Evolutionary conservation across 2,329 filamentous ascomycete genomes (phyloP).

Genomic region (Apiospora malaysiana): DNA sequence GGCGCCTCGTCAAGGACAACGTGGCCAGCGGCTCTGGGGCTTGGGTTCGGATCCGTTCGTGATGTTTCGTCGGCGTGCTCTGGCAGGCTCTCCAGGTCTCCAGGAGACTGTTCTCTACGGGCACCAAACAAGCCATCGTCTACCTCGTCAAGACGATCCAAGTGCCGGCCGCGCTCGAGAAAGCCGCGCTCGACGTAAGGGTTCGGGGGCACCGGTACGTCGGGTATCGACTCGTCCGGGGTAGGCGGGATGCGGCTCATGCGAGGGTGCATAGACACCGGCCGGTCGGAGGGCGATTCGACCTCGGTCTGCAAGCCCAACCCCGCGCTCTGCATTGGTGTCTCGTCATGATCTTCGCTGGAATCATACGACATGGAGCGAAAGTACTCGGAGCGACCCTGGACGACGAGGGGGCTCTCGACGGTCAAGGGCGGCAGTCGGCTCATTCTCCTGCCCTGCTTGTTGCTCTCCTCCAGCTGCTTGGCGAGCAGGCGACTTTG

Average conservation of each 20-base stretch:
- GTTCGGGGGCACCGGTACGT: conserved; percentile 49
- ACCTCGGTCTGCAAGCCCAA: conserved; percentile 60
- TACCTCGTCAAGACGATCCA: conserved; percentile 45
- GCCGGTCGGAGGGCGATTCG: conserved; percentile 62
- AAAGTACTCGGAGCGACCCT: conserved; percentile 81
- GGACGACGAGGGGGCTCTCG: conserved; percentile 77
- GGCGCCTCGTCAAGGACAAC: conserved; percentile 32
- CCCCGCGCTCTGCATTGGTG: conserved; percentile 45
- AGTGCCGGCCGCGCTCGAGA: conserved; percentile 48
- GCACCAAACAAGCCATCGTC: conserved; percentile 55
- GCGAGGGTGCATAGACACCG: conserved; percentile 76
- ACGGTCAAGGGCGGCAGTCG: conserved; percentile 83
- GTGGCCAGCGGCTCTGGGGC: conserved; percentile 44
- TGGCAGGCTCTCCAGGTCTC: conserved; percentile 50
- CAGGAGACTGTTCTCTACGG: conserved; percentile 64
- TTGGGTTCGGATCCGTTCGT: conserved; percentile 41
- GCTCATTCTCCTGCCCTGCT: conserved; percentile 80
- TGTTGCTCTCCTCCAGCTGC: conserved; percentile 81
- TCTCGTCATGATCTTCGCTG: conserved; percentile 53
- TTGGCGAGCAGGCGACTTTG: conserved; percentile 88
- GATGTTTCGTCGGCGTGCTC: conserved; percentile 31
- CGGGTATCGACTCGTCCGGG: conserved; percentile 48
- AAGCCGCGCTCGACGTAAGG: conserved; percentile 49
- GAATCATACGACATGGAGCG: conserved; percentile 73
- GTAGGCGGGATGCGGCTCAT: conserved; percentile 68